Percentiles rank a stretch among this genome's conserved stretches.
These are phyloP conservation scores for Chenopodium quinoa DNA, from an alignment of 148 eudicot genomes.

Conservation along the genomic window DNA sequence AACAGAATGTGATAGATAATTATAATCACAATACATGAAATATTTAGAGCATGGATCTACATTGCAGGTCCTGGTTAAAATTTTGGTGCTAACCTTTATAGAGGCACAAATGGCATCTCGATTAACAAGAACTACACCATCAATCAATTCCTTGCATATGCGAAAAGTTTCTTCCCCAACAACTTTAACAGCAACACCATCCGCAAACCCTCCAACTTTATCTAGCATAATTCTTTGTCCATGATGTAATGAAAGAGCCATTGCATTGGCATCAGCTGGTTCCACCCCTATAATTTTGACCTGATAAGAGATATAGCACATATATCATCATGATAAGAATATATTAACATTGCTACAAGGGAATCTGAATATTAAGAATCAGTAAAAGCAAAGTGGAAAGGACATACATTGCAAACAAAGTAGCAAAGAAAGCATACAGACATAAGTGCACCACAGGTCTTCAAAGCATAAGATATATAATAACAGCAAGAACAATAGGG, in stretches of 20 bases:
- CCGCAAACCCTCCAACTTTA: constrained; percentile 97
- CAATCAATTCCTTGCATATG: constrained; percentile 74
- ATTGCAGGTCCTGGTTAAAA: not conserved
- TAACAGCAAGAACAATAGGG: not conserved
- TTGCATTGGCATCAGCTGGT: constrained; percentile 92
- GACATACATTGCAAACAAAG: not conserved
- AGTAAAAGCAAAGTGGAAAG: not conserved
- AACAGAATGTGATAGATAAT: not conserved
- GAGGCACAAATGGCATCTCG: constrained; percentile 99
- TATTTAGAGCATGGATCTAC: not conserved
- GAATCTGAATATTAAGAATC: not conserved
- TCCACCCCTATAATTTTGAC: constrained; percentile 93
- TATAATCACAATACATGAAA: too few relatives aligned
- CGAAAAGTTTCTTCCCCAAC: constrained; percentile 94
- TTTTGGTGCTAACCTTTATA: constrained; percentile 58
- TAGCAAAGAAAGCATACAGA: not conserved
- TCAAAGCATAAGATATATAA: not conserved
- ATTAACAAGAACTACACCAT: constrained; percentile 91
- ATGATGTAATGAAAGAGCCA: constrained; percentile 93
- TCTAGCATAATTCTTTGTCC: constrained; percentile 75
- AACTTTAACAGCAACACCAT: constrained; percentile 96
- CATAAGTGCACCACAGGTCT: not conserved
- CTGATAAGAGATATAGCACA: constrained; percentile 29
- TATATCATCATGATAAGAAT: not conserved
- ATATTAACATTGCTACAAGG: not conserved